Evolutionary conservation across 2,329 filamentous ascomycete species (phyloP), one percentile per base, ranked within the genome.

Genomic region (Aspergillus brasiliensis): DNA sequence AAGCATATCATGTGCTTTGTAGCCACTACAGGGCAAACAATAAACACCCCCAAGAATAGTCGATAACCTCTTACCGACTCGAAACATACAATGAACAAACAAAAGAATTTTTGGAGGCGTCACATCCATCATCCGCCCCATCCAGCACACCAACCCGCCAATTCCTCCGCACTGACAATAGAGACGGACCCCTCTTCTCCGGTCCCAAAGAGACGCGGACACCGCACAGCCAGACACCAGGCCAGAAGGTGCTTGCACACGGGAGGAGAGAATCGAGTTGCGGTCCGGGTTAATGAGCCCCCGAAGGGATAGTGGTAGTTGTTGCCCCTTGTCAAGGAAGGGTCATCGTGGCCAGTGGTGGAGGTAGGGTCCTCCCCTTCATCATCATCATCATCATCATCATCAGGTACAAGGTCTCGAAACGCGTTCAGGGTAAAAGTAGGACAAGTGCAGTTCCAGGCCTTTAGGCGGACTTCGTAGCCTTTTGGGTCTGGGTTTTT

Each of bases 371-470:
- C 6, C 21, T 21, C 34, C 15, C 42, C 28, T 15, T 28, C 25
- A 8, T 19, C n/a, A 3, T 15, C 34, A n/a, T 38, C 34, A n/a
- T 15, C 34, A 38, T n/a, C 13, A 38, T n/a, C 34, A 38, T 3
- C 40, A 44, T 56, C 61, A 21, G 69, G 52, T 17, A 76, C 74
- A 2, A 79, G 74, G 17, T 71, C 67, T 25, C 82, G 81, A 67
- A 92, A 93, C 2, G 88, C 85, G 19, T 88, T 82, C 63, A 96
- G 88, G 0, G 89, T 84, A 75, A 98, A 98, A 1, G 87, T 88
- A 3, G 92, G 89, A 78, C 95, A 99, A 1, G 87, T 91, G 76
- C 95, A 99, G 74, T 90, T 92, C 95, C 95, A 98, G 1, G 89
- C 86, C 1, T 75, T 68, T 1, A 93, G 82, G 8, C 88, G 85